These are phyloP conservation scores for Hypericum androsaemum DNA, from an alignment of 345 rosid genomes.

Conservation along the genomic window DNA sequence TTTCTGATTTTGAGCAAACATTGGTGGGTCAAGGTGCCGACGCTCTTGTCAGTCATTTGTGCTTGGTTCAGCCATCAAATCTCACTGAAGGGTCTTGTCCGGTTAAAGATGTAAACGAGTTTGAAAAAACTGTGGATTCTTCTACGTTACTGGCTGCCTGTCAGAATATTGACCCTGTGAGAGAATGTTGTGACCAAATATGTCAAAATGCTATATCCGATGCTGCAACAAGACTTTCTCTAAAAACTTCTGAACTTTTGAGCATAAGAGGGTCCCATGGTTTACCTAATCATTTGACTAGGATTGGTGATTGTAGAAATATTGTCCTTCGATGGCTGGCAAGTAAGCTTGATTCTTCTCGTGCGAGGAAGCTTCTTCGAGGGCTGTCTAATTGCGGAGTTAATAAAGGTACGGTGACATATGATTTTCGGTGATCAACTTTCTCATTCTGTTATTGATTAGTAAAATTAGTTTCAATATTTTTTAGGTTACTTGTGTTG, in stretches of 20 bases:
- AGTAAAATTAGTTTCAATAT: background rate
- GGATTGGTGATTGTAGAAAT: slow-evolving; percentile 58
- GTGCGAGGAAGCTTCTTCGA: slow-evolving; percentile 69
- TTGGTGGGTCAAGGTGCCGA: slow-evolving; percentile 72
- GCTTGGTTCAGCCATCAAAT: slow-evolving; percentile 52
- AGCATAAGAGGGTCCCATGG: slow-evolving; percentile 21
- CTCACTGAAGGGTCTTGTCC: slow-evolving; percentile 84
- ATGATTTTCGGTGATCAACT: background rate
- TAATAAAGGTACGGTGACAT: slow-evolving; percentile 52
- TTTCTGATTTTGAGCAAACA: slow-evolving; percentile 73
- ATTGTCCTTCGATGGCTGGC: slow-evolving; percentile 82
- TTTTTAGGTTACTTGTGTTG: background rate
- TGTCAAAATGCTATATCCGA: slow-evolving; percentile 82
- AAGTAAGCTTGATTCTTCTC: slow-evolving; percentile 53
- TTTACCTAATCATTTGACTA: slow-evolving; percentile 46
- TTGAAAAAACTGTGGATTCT: slow-evolving; percentile 57
- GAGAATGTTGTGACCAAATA: slow-evolving; percentile 73
- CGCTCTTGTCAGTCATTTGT: slow-evolving; percentile 39
- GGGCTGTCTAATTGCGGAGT: slow-evolving; percentile 77
- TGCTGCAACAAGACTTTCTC: slow-evolving; percentile 59
- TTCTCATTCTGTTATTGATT: background rate
- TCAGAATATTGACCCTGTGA: slow-evolving; percentile 68
- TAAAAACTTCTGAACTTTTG: slow-evolving; percentile 42
- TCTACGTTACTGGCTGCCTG: slow-evolving; percentile 73
- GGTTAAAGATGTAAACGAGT: slow-evolving; percentile 55